Evolutionary conservation across 2,329 filamentous ascomycete genomes (phyloP).

Genomic region (Paracoccidioides brasiliensis): DNA sequence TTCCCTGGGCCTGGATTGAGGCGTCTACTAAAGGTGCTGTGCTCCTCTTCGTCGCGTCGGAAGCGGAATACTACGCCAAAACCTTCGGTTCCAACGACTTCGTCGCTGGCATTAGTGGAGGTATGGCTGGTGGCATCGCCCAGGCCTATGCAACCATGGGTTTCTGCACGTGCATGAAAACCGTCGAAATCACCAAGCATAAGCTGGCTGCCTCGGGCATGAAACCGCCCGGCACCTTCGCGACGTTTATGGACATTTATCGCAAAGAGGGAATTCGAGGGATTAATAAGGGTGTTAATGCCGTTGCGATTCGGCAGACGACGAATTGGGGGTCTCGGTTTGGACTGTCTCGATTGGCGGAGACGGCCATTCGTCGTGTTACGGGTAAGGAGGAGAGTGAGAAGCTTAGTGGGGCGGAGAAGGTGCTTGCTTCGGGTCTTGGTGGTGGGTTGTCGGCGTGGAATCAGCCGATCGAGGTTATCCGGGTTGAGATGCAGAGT

Average conservation of each 20-base stretch:
- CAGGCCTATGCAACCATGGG: conserved; percentile 99
- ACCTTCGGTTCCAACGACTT: conserved; percentile 75
- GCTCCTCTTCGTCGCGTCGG: conserved; percentile 95
- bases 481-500: conserved; percentile 99
- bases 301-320: conserved; percentile 95
- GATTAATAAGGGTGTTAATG: conserved; percentile 98
- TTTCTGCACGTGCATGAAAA: conserved; percentile 99
- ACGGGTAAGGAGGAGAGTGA: conserved; percentile 69
- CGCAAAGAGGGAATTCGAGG: conserved; percentile 82
- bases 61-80: conserved; percentile 91
- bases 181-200: conserved; percentile 97
- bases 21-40: conserved; percentile 98
- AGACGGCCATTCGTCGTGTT: conserved; percentile 67
- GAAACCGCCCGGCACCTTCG: conserved; percentile 79
- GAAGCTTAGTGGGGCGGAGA: conserved; percentile 69
- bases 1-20: conserved; percentile 99
- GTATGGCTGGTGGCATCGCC: conserved; percentile 86
- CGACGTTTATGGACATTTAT: conserved; percentile 96
- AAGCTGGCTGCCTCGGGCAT: conserved; percentile 75
- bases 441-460: conserved; percentile 93
- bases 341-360: conserved; percentile 80
- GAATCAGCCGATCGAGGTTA: conserved; percentile 99
- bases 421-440: conserved; percentile 72
- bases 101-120: conserved; percentile 73
- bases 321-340: conserved; percentile 99